These are phyloP conservation scores for Geotrichum histeridarum DNA, from an alignment of 1,139 yeast genomes.

Conservation along the genomic window DNA sequence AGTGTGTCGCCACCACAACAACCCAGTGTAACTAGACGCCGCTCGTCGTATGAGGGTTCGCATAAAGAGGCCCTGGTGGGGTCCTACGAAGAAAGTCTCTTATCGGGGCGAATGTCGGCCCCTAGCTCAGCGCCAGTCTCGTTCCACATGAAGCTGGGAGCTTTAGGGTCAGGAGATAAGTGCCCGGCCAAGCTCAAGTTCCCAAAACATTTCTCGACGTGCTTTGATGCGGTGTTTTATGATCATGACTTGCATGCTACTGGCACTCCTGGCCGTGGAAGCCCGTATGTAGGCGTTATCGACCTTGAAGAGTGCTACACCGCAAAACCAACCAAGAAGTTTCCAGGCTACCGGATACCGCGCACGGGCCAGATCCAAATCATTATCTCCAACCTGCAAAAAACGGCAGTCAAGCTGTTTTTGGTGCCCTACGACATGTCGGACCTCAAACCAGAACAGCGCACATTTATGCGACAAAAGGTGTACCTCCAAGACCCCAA, in stretches of 20 bases:
- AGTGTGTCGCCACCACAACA: background rate
- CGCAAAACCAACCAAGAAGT: conserved; percentile 30
- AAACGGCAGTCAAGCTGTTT: conserved; percentile 39
- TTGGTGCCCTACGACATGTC: conserved; percentile 41
- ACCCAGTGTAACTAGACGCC: background rate
- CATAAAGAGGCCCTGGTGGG: conserved; percentile 32
- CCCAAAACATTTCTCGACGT: conserved; percentile 31
- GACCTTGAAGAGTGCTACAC: conserved; percentile 36
- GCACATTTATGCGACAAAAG: conserved; percentile 38
- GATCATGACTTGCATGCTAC: conserved; percentile 29
- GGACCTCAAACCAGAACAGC: conserved; percentile 32
- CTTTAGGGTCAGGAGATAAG: conserved; percentile 26
- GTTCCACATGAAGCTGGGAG: conserved; percentile 34
- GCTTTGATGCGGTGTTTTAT: conserved; percentile 39
- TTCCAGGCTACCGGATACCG: conserved; percentile 42
- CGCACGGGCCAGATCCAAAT: conserved; percentile 42
- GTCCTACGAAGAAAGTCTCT: conserved; percentile 37
- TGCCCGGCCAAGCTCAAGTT: conserved; percentile 26
- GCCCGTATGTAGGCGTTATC: conserved; percentile 42
- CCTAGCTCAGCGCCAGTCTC: conserved; percentile 33
- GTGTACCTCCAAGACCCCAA: conserved; percentile 22
- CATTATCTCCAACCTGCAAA: conserved; percentile 41
- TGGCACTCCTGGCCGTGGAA: conserved; percentile 28
- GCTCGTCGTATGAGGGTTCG: background rate
- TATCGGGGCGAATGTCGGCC: conserved; percentile 37